Evolutionary conservation across 768 basidiomycete genomes (phyloP), one percentile per base, ranked within the genome.

Genomic region (Tricholomella constricta): DNA sequence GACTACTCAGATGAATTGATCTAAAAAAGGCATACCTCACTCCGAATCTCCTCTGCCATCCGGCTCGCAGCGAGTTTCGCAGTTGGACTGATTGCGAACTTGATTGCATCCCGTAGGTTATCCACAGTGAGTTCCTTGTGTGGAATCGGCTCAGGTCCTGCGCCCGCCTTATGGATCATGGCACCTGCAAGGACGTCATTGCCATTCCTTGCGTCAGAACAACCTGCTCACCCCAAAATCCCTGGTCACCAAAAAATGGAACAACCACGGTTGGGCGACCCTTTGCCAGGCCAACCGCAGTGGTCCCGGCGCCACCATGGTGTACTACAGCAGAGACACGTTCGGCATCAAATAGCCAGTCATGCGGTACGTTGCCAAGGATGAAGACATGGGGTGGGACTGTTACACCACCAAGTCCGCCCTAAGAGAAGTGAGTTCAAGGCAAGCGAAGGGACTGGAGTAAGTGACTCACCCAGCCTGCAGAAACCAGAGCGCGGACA

Each of bases 161-260:
- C 84, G 14, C 82, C 82, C 6, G 84, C 79, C 56, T 75, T 75
- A 45, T 80, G 69, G 19, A 86, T 80, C 84, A 85, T 86, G 36
- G 71, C 72, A n/a, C 83, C 80, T 83, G 64, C 62, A 71, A 32
- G 51, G 29, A 26, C 23, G 38, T 66, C 57, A 46, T 65, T 60
- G 66, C 11, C 1, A 31, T n/a, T 6, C 17, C 14, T 32, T 14
- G 3, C 15, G 10, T 11, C 15, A 49, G 45, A 31, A 10, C 38
- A 51, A 9, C 27, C 19, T 19, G 59, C 66, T 19, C 55, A 73
- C 77, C 78, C 80, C 81, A 81, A 60, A 80, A 81, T 2, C 68
- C 75, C 59, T 86, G 84, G 58, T 87, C 85, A 0, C 85, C 85
- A 61, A 87, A 87, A 69, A 84, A 86, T 0, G 84, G 84, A 0